Percentiles rank a stretch among this genome's conserved stretches.
Conservation (phyloP, 2,329 filamentous ascomycete genomes). For the Phialophora verrucosa region DNA sequence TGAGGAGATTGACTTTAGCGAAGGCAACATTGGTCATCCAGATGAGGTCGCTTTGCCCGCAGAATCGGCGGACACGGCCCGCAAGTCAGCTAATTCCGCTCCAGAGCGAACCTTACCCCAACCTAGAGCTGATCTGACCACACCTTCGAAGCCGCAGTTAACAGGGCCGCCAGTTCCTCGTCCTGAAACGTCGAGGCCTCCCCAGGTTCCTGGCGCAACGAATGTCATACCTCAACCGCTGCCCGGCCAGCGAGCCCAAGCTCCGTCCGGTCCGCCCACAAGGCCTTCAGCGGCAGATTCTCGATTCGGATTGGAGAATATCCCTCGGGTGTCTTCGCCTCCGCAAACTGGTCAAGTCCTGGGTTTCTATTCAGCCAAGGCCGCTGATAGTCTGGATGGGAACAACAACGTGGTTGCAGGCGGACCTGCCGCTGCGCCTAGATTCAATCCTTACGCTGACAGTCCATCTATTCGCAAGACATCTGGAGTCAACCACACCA, state of each 20-base stretch:
- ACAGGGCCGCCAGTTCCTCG: slow-evolving; percentile 2
- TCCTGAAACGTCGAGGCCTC: slow-evolving; percentile 5
- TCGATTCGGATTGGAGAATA: slow-evolving; percentile 15
- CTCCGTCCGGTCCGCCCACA: not conserved
- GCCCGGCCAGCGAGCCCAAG: slow-evolving; percentile 29
- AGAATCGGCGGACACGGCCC: slow-evolving; percentile 40
- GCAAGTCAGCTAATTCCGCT: slow-evolving; percentile 31
- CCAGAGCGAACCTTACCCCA: slow-evolving; percentile 21
- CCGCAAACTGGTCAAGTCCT: slow-evolving; percentile 15
- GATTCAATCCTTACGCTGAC: slow-evolving; percentile 76
- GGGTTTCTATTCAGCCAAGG: slow-evolving; percentile 74
- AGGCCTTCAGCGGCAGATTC: slow-evolving; percentile 16
- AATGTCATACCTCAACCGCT: slow-evolving; percentile 30
- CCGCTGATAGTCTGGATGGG: slow-evolving; percentile 63
- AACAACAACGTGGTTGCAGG: slow-evolving; percentile 52
- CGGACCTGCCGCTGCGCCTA: slow-evolving; percentile 53
- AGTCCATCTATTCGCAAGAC: slow-evolving; percentile 89
- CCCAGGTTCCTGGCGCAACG: slow-evolving; percentile 4
- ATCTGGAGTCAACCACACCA: slow-evolving; percentile 80
- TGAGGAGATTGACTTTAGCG: slow-evolving; percentile 77
- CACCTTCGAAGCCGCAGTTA: slow-evolving; percentile 35
- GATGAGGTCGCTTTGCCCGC: slow-evolving; percentile 72
- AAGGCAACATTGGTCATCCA: slow-evolving; percentile 71
- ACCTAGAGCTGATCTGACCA: slow-evolving; percentile 26
- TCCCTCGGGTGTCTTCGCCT: slow-evolving; percentile 34